These are phyloP conservation scores for Primulina huaijiensis DNA, from an alignment of 257 asterid genomes.

Conservation along the genomic window DNA sequence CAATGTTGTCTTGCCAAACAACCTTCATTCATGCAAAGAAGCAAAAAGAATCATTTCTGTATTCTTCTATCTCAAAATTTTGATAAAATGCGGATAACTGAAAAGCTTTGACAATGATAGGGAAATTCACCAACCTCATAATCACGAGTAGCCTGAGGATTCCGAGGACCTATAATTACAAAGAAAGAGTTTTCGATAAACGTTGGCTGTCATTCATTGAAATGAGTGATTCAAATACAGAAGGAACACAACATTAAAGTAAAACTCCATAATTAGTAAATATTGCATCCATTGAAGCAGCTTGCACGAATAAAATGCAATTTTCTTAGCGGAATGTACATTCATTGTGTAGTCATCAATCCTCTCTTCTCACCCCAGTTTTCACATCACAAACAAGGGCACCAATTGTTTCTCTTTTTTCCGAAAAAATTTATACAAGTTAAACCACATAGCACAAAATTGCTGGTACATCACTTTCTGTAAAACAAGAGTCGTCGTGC, in stretches of 20 bases:
- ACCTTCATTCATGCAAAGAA: constrained; percentile 38
- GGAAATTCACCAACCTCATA: constrained; percentile 49
- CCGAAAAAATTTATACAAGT: neutral
- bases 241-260: constrained; percentile 13
- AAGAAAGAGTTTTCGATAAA: constrained; percentile 13
- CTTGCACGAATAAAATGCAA: neutral
- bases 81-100: constrained; percentile 21
- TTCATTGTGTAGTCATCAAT: neutral
- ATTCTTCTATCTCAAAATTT: constrained; percentile 1
- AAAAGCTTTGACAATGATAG: constrained; percentile 11
- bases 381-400: neutral
- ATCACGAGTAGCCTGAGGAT: constrained; percentile 56
- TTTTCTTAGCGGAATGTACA: neutral
- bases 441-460: constrained; percentile 5
- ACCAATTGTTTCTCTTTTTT: neutral
- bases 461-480: constrained; percentile 6
- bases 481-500: neutral
- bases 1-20: constrained; percentile 65
- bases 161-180: constrained; percentile 57
- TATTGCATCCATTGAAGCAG: neutral
- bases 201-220: neutral
- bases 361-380: neutral
- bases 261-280: neutral
- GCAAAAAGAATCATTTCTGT: constrained; percentile 15
- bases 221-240: neutral